Evolutionary conservation across 257 asterid species (phyloP), one percentile per base, ranked within the genome.

Genomic region (Leonotis leonurus): DNA sequence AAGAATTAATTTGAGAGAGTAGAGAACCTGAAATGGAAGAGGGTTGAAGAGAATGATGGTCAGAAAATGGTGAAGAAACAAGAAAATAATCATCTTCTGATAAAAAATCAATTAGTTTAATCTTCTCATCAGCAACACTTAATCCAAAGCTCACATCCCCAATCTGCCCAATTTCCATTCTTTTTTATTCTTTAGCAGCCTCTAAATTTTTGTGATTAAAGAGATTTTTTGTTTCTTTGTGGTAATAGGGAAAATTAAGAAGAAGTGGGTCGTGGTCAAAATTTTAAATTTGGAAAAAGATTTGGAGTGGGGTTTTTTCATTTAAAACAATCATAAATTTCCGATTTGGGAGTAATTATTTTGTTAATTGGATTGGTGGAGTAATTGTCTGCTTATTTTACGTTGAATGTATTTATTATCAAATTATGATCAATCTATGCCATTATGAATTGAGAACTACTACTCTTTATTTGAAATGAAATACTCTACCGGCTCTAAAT

Each of bases 41-140:
- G 30, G 80, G 82, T 49, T 77, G 68, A 9, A 70, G 76, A 54
- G 81, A 75, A 62, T 60, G 16, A 26, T 66, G 75, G n/a, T n/a
- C n/a, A 41, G 18, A 75, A 12, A 64, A 36, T 29, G 74, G 80
- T 3, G 83, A 75, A 73, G 68, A 68, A 50, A 72, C 80, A 14
- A 85, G 89, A 60, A 76, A 83, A 65, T 85, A 72, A 24, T 79
- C 89, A 24, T 83, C 78, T 57, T 82, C 88, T 0, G 68, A 70
- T 1, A 75, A 65, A 6, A 84, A 71, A 56, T 87, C 93, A 30
- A 84, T 84, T 29, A 87, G 77, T 73, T 75, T 67, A 45, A 87
- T 81, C 60, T 79, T 78, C 35, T 75, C 80, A 12, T 65, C 77
- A 24, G 59, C 70, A 57, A 66, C 63, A 36, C 74, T 71, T 55